Base-by-base conservation (phyloP, 1,284 basidiomycete genomes). In the Tetrapyrgos nigripes region DNA sequence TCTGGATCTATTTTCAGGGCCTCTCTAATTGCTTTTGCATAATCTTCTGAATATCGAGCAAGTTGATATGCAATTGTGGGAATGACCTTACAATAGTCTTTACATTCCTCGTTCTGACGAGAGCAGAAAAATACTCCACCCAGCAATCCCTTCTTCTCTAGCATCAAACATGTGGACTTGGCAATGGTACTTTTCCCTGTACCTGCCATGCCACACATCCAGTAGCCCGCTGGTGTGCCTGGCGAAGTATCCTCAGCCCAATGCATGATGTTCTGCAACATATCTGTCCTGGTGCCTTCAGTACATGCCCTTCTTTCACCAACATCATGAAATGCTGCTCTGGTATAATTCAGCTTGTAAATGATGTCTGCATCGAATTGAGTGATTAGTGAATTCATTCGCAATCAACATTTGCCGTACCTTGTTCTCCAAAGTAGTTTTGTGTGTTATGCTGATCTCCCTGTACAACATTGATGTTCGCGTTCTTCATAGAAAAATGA, bases 111-210 rank as follows among this genome's bases (percentile, higher is more conserved):
- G 19, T 26, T 48, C 6, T 48, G 46, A 6, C 23, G 5, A 10
- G 46, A 21, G 23, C 46, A 48, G 23, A 48, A 48, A 19, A 48
- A 48, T 9, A 27, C 6, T 26, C 46, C 46, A 23, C 11, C 46
- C 8, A 48, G 23, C 5, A 48, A 4, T 4, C 19, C 23, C 23
- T 26, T 14, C 8, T 48, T n/a, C 23, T 48, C 23, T 14, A 51
- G 31, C 13, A 3, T 37, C 19, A 35, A 17, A 35, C 50, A 51
- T 4, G 24, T 21, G 5, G 50, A 51, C 19, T 23, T 51, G 10
- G 50, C 50, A 51, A 51, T 51, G 14, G 50, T 51, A 31, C 50
- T 51, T 37, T 51, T 51, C 4, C 50, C 50, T n/a, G 50, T 33
- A 3, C 28, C 50, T 51, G 31, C 31, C 50, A 35, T 50, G 13